These are phyloP conservation scores for Buxus sempervirens DNA, from an alignment of 164 flowering plant species.

Conservation along the genomic window DNA sequence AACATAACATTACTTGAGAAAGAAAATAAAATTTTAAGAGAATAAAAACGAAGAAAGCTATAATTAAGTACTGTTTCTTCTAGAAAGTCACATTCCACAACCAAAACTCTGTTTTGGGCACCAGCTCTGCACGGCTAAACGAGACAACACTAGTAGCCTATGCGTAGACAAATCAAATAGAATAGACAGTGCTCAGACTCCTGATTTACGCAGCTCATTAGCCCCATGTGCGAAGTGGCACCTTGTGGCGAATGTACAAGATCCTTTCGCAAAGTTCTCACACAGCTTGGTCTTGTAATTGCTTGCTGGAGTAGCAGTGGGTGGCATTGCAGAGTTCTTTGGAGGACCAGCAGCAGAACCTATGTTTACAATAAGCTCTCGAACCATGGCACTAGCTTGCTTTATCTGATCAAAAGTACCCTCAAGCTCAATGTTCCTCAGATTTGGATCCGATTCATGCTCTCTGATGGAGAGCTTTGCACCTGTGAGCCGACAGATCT, in stretches of 20 bases:
- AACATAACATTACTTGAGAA: no score
- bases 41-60: no score
- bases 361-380: slow-evolving; percentile 50
- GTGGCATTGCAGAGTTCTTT: slow-evolving; percentile 17
- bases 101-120: no score
- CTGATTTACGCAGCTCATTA: slow-evolving; percentile 51
- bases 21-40: no score
- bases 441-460: slow-evolving; percentile 57
- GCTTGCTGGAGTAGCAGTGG: slow-evolving; percentile 21
- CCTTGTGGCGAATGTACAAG: slow-evolving; percentile 77
- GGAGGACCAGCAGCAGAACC: slow-evolving; percentile 30
- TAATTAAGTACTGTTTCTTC: no score
- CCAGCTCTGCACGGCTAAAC: no score
- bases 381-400: slow-evolving; percentile 72
- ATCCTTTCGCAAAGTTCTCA: slow-evolving; percentile 66
- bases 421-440: slow-evolving; percentile 76
- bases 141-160: no score
- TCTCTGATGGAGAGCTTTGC: slow-evolving; percentile 67
- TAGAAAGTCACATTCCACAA: no score
- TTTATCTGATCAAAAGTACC: slow-evolving; percentile 80
- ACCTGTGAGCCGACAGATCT: slow-evolving; percentile 64
- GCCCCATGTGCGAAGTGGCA: slow-evolving; percentile 90
- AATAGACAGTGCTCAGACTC: slow-evolving; percentile 14
- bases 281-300: slow-evolving; percentile 74
- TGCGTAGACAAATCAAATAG: no score